Base-by-base conservation (phyloP, 2,329 filamentous ascomycete genomes). In the Calonectria montana region DNA sequence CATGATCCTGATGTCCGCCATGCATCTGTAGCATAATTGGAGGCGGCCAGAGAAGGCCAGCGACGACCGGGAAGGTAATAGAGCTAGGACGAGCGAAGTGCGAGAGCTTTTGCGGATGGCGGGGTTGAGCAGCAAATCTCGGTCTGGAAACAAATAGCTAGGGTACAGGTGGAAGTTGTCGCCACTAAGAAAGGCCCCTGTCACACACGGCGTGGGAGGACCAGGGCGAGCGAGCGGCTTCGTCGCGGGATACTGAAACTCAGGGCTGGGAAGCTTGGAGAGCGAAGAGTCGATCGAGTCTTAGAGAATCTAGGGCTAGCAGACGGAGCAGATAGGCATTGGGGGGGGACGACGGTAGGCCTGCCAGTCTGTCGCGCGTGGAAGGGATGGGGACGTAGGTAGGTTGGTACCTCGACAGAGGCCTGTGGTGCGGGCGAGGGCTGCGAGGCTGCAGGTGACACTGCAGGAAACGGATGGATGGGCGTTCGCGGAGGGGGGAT, bases 11-110 rank as follows among this genome's bases (percentile, higher is more conserved):
- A 79, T 81, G 81, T 78, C 82, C 82, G 77, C 82, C 82, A 85
- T 85, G 82, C 82, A 82, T 83, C 81, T 83, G 83, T 80, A 83
- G 83, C 84, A 85, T 85, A 83, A 78, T 85, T 83, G 82, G 77
- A 80, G 78, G 78, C 78, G 78, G 79, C 74, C 69, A 73, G 73
- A 67, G 68, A 71, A 65, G 74, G 71, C 63, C 70, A 73, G 67
- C 75, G 71, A 76, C 74, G 64, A 63, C 61, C 66, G 65, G 73
- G 67, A 69, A 48, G 71, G 48, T 76, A 73, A 48, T 73, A 55
- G 67, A 70, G 73, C 72, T 69, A 70, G 73, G 50, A 73, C 25
- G 65, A 65, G 71, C 59, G 73, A 70, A 62, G 63, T 70, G 67
- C 71, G 70, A 62, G 71, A 43, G 65, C 72, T 63, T 72, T 67